Evolutionary conservation across 345 rosid genomes (phyloP).

Genomic region (Punica granatum): DNA sequence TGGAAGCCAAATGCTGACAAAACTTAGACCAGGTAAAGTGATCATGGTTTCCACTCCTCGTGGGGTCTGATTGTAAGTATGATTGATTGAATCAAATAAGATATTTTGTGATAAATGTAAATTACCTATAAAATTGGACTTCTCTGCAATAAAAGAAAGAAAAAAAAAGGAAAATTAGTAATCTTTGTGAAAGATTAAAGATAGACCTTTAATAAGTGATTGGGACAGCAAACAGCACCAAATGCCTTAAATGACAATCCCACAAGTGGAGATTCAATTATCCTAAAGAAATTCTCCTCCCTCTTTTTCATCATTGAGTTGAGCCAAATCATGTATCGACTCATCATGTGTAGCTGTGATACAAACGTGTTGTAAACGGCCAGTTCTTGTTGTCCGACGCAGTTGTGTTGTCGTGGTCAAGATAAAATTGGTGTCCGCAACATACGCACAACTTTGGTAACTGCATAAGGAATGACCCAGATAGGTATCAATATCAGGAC

Average conservation of each 20-base stretch:
- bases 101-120: background rate
- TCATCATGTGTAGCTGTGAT: too few species aligned
- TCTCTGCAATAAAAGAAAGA: background rate
- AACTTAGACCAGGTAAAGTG: background rate
- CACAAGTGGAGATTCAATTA: background rate
- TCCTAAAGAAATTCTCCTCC: background rate
- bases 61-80: background rate
- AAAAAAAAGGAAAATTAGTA: too few species aligned
- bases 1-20: conserved; percentile 1
- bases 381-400: too few species aligned
- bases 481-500: too few species aligned
- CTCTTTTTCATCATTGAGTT: too few species aligned
- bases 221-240: background rate
- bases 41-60: background rate
- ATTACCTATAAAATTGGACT: background rate
- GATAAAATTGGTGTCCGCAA: too few species aligned
- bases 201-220: background rate
- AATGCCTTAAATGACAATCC: background rate
- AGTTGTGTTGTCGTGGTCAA: too few species aligned
- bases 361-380: too few species aligned
- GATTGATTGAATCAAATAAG: background rate
- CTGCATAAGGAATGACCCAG: too few species aligned
- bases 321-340: too few species aligned
- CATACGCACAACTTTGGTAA: too few species aligned
- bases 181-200: too few species aligned